Conservation (phyloP, 768 basidiomycete genomes). For the Lentinula boryana region DNA sequence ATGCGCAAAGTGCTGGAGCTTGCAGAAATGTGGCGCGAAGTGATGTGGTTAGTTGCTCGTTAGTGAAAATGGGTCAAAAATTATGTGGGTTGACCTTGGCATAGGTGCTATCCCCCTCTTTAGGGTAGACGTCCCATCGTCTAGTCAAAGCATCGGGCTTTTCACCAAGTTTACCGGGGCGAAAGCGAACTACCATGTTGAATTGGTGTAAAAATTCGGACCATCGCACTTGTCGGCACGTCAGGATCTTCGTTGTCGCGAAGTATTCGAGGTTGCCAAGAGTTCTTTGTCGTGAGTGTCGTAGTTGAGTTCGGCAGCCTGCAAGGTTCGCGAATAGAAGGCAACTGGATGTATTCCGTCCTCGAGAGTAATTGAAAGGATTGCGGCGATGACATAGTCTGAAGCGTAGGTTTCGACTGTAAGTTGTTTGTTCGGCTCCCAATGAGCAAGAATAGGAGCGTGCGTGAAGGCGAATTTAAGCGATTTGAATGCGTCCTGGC, state of each 20-base stretch:
- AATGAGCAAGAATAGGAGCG: slow-evolving; percentile 20
- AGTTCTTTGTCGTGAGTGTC: background rate
- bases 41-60: slow-evolving; percentile 12
- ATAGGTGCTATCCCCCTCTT: background rate
- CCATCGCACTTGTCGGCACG: background rate
- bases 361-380: slow-evolving; percentile 29
- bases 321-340: slow-evolving; percentile 21
- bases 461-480: slow-evolving; percentile 21
- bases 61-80: slow-evolving; percentile 13
- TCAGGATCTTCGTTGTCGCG: background rate
- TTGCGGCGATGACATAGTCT: slow-evolving; percentile 23
- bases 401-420: slow-evolving; percentile 24
- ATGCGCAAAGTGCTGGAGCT: too few species aligned
- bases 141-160: too few species aligned
- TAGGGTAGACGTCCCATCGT: too few species aligned
- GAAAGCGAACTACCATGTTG: too few species aligned
- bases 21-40: slow-evolving; percentile 6
- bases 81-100: slow-evolving; percentile 14
- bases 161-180: too few species aligned
- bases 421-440: slow-evolving; percentile 10
- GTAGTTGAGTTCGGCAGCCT: background rate
- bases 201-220: too few species aligned
- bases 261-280: background rate
- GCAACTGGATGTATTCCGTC: slow-evolving; percentile 34
- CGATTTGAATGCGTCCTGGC: slow-evolving; percentile 18